These are phyloP conservation scores for Aspergillus pseudoterreus DNA, from an alignment of 2,329 filamentous ascomycete genomes.

Conservation along the genomic window DNA sequence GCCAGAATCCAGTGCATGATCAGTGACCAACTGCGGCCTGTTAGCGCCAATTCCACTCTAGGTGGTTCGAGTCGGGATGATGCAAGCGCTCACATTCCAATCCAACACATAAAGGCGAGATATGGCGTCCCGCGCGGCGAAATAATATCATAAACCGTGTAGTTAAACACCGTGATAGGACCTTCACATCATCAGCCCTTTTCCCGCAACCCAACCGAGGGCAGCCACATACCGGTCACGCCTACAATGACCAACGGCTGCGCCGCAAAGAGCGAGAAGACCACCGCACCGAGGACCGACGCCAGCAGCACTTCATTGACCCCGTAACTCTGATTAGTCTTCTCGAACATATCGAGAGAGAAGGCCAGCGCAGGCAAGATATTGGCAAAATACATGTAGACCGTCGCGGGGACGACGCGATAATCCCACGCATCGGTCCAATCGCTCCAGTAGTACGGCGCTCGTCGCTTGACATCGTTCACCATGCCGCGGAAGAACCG, in stretches of 20 bases:
- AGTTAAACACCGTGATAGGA: slow-evolving; percentile 93
- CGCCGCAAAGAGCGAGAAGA: slow-evolving; percentile 75
- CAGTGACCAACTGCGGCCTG: slow-evolving; percentile 64
- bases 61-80: no score
- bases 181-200: slow-evolving; percentile 32
- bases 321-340: slow-evolving; percentile 78
- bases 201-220: neutral
- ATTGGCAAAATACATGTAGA: slow-evolving; percentile 96
- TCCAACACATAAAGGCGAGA: slow-evolving; percentile 87
- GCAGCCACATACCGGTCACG: slow-evolving; percentile 60
- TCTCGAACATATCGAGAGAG: slow-evolving; percentile 89
- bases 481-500: slow-evolving; percentile 74
- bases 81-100: slow-evolving; percentile 60
- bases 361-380: slow-evolving; percentile 85
- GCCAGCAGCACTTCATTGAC: slow-evolving; percentile 89
- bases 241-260: slow-evolving; percentile 89
- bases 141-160: slow-evolving; percentile 90
- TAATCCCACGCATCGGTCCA: slow-evolving; percentile 89
- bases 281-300: slow-evolving; percentile 75
- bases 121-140: slow-evolving; percentile 72
- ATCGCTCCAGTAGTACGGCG: slow-evolving; percentile 76
- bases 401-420: slow-evolving; percentile 76
- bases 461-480: slow-evolving; percentile 69
- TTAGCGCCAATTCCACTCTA: neutral
- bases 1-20: slow-evolving; percentile 82